A percentile compares a stretch with the other conserved stretches of the same genome.
Evolutionary conservation across 2,329 filamentous ascomycete genomes (phyloP).

Genomic region (Aspergillus japonicus): DNA sequence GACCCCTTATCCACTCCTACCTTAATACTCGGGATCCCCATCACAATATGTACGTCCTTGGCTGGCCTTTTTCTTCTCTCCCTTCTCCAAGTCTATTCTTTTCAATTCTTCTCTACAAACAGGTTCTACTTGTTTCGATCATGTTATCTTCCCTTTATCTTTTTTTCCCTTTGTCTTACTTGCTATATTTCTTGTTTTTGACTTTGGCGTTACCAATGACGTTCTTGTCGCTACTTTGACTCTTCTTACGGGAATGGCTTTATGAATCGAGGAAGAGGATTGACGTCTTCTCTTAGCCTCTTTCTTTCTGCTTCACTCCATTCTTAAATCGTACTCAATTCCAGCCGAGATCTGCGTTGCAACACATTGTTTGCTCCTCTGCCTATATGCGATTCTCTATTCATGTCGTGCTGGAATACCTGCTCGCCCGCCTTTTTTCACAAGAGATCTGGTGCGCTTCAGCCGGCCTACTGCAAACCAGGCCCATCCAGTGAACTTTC

Average conservation of each 20-base stretch:
- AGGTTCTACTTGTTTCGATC: slow-evolving; percentile 16
- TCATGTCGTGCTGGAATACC: neutral
- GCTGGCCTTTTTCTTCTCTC: slow-evolving; percentile 5
- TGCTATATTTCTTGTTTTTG: slow-evolving; percentile 8
- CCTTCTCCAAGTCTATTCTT: slow-evolving; percentile 12
- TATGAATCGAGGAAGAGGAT: slow-evolving; percentile 19
- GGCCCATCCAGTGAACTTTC: neutral
- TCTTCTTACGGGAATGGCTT: slow-evolving; percentile 18
- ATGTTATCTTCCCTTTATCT: slow-evolving; percentile 23
- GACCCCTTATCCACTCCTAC: neutral
- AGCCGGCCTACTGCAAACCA: neutral
- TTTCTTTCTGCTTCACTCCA: slow-evolving; percentile 4
- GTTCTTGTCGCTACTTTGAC: slow-evolving; percentile 11
- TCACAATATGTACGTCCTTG: slow-evolving; percentile 8
- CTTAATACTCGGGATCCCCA: slow-evolving; percentile 13
- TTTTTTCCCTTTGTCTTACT: slow-evolving; percentile 13
- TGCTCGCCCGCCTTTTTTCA: neutral
- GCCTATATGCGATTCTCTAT: neutral
- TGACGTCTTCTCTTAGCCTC: slow-evolving; percentile 9
- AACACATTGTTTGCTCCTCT: slow-evolving; percentile 1
- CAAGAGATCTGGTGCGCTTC: neutral
- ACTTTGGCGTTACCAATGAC: slow-evolving; percentile 16
- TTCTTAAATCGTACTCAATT: neutral
- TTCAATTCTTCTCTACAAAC: slow-evolving; percentile 11
- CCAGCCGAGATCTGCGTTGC: neutral